A percentile compares a stretch with the other conserved stretches of the same genome.
These are phyloP conservation scores for Malus domestica DNA, from an alignment of 306 rosid genomes.

Conservation along the genomic window DNA sequence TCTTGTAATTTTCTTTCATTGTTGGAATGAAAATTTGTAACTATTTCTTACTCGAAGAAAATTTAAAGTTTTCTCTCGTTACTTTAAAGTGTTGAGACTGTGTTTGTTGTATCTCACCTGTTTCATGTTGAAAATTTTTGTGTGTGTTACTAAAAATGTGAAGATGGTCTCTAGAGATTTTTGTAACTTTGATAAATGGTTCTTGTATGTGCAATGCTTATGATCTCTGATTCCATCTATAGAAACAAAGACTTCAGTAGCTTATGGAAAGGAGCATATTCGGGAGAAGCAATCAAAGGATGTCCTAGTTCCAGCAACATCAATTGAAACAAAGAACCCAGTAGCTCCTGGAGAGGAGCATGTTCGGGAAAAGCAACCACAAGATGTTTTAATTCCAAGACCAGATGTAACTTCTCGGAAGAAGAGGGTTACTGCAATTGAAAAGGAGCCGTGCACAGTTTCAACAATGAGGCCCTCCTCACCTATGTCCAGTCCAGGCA, in stretches of 20 bases:
- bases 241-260: conserved; percentile 9
- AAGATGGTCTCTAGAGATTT: neutral
- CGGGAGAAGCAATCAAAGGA: neutral
- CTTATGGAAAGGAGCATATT: conserved; percentile 16
- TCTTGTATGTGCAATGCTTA: neutral
- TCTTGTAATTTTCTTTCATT: neutral
- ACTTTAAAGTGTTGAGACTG: neutral
- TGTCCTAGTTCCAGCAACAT: conserved; percentile 4
- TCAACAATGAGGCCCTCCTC: conserved; percentile 5
- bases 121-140: neutral
- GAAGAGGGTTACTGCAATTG: conserved; percentile 1
- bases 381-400: conserved; percentile 4
- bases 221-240: neutral
- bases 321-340: neutral
- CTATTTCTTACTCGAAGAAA: neutral
- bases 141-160: neutral
- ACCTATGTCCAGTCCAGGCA: conserved; percentile 5
- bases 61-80: neutral
- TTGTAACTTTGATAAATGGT: neutral
- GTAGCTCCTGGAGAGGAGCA: conserved; percentile 20
- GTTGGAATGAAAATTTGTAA: neutral
- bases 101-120: neutral
- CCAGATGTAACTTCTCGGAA: neutral
- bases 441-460: neutral
- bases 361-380: neutral